Percentiles rank a stretch among this genome's conserved stretches.
Evolutionary conservation across 2,329 filamentous ascomycete species (phyloP).

Genomic region (Diaporthe amygdali): DNA sequence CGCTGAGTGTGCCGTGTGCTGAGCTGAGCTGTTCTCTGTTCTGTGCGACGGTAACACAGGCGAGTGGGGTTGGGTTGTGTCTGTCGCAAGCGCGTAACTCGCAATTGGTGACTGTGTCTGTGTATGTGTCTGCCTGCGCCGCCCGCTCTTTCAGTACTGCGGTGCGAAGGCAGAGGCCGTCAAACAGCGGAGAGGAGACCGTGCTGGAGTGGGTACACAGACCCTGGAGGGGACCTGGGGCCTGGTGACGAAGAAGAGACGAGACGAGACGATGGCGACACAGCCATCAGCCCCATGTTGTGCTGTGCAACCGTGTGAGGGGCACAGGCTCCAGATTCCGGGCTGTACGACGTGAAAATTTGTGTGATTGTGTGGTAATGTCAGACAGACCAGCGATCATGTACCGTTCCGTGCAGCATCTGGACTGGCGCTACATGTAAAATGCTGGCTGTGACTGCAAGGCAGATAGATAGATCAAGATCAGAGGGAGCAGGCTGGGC

Average conservation of each 20-base stretch:
- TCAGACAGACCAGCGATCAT: neutral
- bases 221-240: neutral
- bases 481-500: neutral
- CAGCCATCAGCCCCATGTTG: conserved; percentile 22
- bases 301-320: neutral
- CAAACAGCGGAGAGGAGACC: conserved; percentile 14
- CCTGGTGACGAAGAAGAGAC: neutral
- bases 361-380: neutral
- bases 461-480: neutral
- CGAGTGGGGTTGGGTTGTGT: neutral
- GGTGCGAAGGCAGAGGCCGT: neutral
- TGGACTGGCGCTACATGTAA: too few relatives aligned
- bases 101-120: conserved; percentile 5
- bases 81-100: conserved; percentile 19
- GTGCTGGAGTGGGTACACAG: conserved; percentile 6
- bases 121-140: neutral
- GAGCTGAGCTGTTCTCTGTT: neutral
- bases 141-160: conserved; percentile 20
- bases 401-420: too few relatives aligned
- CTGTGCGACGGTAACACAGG: neutral
- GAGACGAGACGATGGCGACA: conserved; percentile 17
- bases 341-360: conserved; percentile 17
- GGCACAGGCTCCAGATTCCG: conserved; percentile 20
- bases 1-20: neutral
- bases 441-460: neutral